Evolutionary conservation across 352 stramenopile genomes (phyloP).

Genomic region (Phytopythium helicoides): DNA sequence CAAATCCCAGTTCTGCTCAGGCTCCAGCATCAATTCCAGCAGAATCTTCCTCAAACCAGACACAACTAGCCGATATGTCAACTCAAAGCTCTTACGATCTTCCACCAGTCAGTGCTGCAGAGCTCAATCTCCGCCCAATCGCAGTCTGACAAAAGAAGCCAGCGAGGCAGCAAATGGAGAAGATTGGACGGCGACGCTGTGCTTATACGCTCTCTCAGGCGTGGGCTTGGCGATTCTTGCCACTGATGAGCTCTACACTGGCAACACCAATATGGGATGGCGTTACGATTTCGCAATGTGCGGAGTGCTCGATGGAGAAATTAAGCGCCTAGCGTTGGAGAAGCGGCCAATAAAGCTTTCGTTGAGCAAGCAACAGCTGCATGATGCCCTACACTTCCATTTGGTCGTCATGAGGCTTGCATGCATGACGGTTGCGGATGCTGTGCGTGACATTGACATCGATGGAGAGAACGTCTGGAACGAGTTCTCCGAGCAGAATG

Average conservation of each 20-base stretch:
- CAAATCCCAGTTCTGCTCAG: not conserved
- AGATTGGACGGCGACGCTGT: constrained; percentile 59
- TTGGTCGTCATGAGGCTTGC: constrained; percentile 74
- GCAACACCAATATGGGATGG: constrained; percentile 78
- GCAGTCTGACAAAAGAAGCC: constrained; percentile 20
- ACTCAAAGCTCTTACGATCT: constrained; percentile 86
- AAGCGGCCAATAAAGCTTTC: constrained; percentile 38
- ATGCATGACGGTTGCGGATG: constrained; percentile 76
- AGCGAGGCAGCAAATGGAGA: constrained; percentile 11
- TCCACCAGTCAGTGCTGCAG: constrained; percentile 66
- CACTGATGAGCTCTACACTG: constrained; percentile 77
- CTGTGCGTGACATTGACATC: constrained; percentile 66
- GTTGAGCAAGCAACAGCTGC: constrained; percentile 55
- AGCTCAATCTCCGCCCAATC: constrained; percentile 71
- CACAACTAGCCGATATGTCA: constrained; percentile 61
- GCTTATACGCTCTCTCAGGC: constrained; percentile 71
- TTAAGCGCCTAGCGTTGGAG: constrained; percentile 61
- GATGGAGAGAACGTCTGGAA: constrained; percentile 58
- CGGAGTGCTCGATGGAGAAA: constrained; percentile 60
- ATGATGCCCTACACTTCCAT: constrained; percentile 71
- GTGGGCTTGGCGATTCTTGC: constrained; percentile 72
- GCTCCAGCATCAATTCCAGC: not conserved
- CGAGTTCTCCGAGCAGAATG: constrained; percentile 85
- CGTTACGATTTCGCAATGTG: constrained; percentile 81
- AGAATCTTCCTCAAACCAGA: not conserved